These are phyloP conservation scores for Papiliotrema fonsecae DNA, from an alignment of 1,284 basidiomycete species.

Conservation along the genomic window DNA sequence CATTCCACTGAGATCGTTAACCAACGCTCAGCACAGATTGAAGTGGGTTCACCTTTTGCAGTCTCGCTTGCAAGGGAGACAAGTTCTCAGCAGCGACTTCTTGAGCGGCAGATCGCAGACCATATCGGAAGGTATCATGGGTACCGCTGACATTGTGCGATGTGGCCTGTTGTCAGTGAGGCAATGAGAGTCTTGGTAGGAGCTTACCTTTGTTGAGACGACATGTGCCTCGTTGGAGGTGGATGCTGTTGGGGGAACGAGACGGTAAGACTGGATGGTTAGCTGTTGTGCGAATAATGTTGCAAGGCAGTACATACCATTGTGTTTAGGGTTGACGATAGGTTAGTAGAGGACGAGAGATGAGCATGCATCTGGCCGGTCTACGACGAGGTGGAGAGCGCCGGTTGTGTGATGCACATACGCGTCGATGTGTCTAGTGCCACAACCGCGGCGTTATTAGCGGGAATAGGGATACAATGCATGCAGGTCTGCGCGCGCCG, in stretches of 20 bases:
- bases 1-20: slow-evolving; percentile 69
- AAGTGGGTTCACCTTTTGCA: slow-evolving; percentile 35
- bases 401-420: too few relatives aligned
- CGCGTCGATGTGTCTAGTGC: too few relatives aligned
- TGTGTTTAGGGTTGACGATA: background rate
- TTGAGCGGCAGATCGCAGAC: slow-evolving; percentile 37
- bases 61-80: slow-evolving; percentile 40
- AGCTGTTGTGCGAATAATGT: background rate
- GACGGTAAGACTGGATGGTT: slow-evolving; percentile 29
- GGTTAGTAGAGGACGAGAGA: slow-evolving; percentile 7
- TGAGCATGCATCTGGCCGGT: slow-evolving; percentile 8
- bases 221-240: slow-evolving; percentile 33
- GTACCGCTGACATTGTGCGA: slow-evolving; percentile 41
- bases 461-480: too few relatives aligned
- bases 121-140: slow-evolving; percentile 44
- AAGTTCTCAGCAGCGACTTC: slow-evolving; percentile 27
- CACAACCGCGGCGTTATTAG: too few relatives aligned
- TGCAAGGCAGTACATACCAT: background rate
- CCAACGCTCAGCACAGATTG: background rate
- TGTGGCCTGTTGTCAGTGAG: slow-evolving; percentile 37
- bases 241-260: slow-evolving; percentile 37
- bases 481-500: too few relatives aligned
- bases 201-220: slow-evolving; percentile 38
- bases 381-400: too few relatives aligned
- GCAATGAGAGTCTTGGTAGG: too few relatives aligned